Evolutionary conservation across 2,329 filamentous ascomycete species (phyloP).

Genomic region (Beauveria rudraprayagi): DNA sequence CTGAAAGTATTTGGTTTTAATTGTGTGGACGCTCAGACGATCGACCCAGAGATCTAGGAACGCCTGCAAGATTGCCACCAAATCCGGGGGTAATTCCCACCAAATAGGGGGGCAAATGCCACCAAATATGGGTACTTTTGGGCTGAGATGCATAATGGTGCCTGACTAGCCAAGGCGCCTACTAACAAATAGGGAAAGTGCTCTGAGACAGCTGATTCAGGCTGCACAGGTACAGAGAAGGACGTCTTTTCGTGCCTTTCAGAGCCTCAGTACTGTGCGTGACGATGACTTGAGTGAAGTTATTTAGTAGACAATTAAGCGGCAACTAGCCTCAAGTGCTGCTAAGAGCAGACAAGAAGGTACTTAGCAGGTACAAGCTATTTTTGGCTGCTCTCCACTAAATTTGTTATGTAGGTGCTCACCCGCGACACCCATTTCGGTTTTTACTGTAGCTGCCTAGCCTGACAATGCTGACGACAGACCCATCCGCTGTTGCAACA

Average conservation of each 20-base stretch:
- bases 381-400: background rate
- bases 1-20: background rate
- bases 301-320: constrained; percentile 1
- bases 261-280: background rate
- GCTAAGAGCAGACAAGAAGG: background rate
- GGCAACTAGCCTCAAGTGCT: background rate
- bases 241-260: background rate
- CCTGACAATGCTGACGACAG: no score
- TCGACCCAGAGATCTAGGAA: background rate
- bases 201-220: background rate
- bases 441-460: no score
- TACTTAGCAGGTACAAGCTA: constrained; percentile 6
- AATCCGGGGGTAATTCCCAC: background rate
- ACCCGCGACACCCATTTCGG: no score
- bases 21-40: background rate
- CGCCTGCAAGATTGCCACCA: background rate
- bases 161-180: background rate
- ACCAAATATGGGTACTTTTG: background rate
- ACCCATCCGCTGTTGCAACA: no score
- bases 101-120: background rate
- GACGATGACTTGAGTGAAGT: background rate
- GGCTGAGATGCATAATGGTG: background rate
- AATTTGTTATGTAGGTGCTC: no score
- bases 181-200: background rate
- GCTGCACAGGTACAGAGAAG: background rate